Evolutionary conservation across 83 land plant genomes (phyloP), one percentile per base, ranked within the genome.

Genomic region (Diphasiastrum complanatum): DNA sequence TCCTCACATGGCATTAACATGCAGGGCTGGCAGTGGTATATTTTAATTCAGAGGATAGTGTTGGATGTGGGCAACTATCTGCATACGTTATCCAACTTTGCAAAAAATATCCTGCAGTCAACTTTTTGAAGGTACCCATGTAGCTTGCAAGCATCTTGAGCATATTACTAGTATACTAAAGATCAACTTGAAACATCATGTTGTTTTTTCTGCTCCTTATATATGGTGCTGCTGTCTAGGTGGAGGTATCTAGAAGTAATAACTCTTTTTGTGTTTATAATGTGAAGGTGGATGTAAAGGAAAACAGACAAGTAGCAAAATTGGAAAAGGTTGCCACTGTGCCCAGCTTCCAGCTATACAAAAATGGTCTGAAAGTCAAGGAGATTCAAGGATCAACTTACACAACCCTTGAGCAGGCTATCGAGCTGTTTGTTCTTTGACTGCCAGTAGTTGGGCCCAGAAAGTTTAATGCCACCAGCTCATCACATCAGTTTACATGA

Each of bases 321-420:
- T 27, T 35, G 11, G 59, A 55, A 35, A 14, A 35, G 11, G 59
- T 55, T 11, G 59, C 35, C 16, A 55, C 59, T 12, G 59, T 55
- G 16, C 59, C 59, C 1, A 55, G 35, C 11, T 55, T 55, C 59
- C 26, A 55, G 59, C 8, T 55, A 35, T 55, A 55, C 35, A 55
- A 55, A 35, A 55, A 55, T 27, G 59, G 59, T n/a, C 35, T 55
- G 11, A 55, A 55, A 55, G 59, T 55, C 16, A 55, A 20, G 16
- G 59, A 55, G 34, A 27, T 55, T 20, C 34, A 27, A 27, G 59
- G 59, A 5, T 35, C 59, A 26, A 55, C 18, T 19, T 35, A 55
- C 0, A 31, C 26, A 19, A 32, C 20, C 18, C 34, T 55, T 0
- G 59, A 55, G 31, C 35, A 27, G 11, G 59, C 59, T 20, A 35